Base-by-base conservation (phyloP, 495 filamentous ascomycete species). In the Choiromyces venosus region DNA sequence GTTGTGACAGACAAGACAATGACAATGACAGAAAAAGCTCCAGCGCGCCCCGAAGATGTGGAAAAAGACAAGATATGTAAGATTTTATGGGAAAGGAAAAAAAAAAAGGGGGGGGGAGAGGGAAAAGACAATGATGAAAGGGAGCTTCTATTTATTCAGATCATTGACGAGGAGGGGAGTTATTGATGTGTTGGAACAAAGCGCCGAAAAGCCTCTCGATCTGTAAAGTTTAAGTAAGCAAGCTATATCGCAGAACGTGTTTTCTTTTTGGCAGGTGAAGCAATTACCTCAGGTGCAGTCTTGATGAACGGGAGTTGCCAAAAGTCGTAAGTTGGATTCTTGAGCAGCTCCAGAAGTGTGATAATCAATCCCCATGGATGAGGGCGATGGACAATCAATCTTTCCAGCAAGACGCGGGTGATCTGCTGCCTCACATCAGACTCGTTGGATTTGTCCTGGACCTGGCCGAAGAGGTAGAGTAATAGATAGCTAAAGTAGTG, bases 341-440 rank as follows among this genome's bases (percentile, higher is more conserved):
- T 95, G 71, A 96, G 85, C 65, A 99, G 85, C 84, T 98, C 96
- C 65, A 96, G 84, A 67, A 96, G 86, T 33, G 93, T 96, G 72
- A 96, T 90, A 82, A 97, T 92, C 56, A 98, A 83, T 21, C 95
- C 95, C 95, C 95, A 99, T 19, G 95, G 94, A 82, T 98, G 96
- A 39, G 95, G 95, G 81, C 94, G 92, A 82, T 92, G 92, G 25
- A 93, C 92, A 68, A 94, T 88, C 67, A 97, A 83, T 52, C 95
- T 87, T 85, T 99, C 95, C 7, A 97, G 82, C 64, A 98, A 83
- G 64, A 97, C 89, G 36, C 93, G 88, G 64, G 92, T 91, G 74
- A 98, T 92, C 82, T 96, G 92, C 83, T 98, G 90, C 38, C 93
- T 90, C 68, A 97, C 89, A 70, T 95, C 92, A 2, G 86, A 87